Base-by-base conservation (phyloP, 495 filamentous ascomycete species). In the Neurospora sp. region DNA sequence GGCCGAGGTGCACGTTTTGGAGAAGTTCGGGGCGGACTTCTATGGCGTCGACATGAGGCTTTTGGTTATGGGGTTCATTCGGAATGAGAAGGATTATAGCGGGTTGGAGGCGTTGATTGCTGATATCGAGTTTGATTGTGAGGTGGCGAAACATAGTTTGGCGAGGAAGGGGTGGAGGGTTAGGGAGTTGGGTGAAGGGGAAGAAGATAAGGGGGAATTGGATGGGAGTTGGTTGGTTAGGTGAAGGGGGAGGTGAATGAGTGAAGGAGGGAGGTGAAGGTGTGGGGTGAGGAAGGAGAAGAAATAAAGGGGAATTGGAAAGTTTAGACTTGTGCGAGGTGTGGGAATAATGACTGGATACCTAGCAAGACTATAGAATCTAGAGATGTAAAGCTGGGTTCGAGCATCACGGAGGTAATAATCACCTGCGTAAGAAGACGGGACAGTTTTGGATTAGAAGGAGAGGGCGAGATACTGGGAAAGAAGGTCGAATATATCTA, bases 1-100 rank as follows among this genome's bases (percentile, higher is more conserved):
- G 45, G 92, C 95, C 76, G 96, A 98, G 87, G 94, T 98, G 74
- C 95, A 98, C 81, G 87, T 99, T 71, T 86, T 99, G 83, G 90
- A 92, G 82, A 75, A 73, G 73, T 97, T 90, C 84, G 82, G 40
- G 73, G 82, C 78, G 45, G 93, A 98, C 78, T 99, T 99, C 85
- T 99, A 99, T 83, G 90, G 86, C 61, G 87, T 85, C 8, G 84
- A 87, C 69, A 90, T 99, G 84, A 90, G 92, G 69, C 84, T 98
- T 7, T 76, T 92, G 31, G 87, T 99, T 73, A 79, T 94, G 71
- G 96, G 96, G 17, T 98, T 91, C 80, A 93, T 99, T 45, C 88
- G 96, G 48, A 90, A 91, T 12, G 96, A 99, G 79, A 90, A 87
- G 76, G 94, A 98, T 81, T 99, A 99, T 82, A 87, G 90, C 40